phyloP scores from a whole-genome alignment of 345 rosid species.

The Eucalyptus pauciflora region DNA sequence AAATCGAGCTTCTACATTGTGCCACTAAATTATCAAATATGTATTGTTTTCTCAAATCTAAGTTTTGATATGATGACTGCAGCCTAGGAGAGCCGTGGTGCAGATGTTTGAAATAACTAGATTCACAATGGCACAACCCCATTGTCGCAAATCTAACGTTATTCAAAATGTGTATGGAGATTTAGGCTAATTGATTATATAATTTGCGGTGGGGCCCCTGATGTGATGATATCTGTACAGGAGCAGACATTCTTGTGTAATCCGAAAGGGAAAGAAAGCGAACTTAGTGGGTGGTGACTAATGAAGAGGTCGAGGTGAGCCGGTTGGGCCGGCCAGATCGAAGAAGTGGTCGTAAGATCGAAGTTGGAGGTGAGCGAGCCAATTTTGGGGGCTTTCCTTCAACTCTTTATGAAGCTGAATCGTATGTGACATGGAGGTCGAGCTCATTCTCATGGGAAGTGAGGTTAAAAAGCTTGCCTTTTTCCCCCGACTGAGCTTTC shows the following conservation, averaged over 20 bases:
- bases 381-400: background rate
- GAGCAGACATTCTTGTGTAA: constrained; percentile 6
- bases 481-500: constrained; percentile 20
- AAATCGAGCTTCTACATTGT: background rate
- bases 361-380: background rate
- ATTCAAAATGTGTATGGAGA: background rate
- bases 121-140: background rate
- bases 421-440: constrained; percentile 6
- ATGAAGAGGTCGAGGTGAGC: background rate
- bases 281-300: background rate
- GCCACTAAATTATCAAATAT: background rate
- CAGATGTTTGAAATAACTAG: background rate
- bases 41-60: background rate
- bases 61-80: background rate
- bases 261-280: background rate
- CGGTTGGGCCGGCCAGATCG: constrained; percentile 12
- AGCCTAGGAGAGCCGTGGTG: background rate
- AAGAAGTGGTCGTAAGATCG: constrained; percentile 1
- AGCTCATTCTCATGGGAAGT: background rate
- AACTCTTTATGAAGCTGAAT: background rate
- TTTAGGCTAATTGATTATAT: background rate
- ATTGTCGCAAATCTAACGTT: background rate
- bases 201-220: background rate
- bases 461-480: background rate
- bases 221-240: background rate